Conservation (phyloP, 2,329 filamentous ascomycete species). For the Eurotiales sp. region DNA sequence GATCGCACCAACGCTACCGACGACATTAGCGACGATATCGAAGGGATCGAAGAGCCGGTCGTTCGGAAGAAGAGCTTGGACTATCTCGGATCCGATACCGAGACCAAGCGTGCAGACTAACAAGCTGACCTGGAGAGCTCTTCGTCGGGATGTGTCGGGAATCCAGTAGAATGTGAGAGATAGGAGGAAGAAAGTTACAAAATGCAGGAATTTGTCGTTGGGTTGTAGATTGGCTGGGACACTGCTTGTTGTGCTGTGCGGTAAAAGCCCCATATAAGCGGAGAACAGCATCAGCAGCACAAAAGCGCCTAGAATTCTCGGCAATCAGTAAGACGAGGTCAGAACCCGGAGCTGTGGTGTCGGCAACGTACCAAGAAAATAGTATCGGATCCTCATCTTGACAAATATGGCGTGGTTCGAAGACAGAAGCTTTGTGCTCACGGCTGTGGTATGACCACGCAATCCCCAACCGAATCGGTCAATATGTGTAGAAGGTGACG, state of each 20-base stretch:
- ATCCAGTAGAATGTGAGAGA: constrained; percentile 93
- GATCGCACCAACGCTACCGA: constrained; percentile 70
- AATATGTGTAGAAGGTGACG: not conserved
- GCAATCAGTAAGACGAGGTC: not conserved
- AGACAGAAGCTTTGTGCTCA: too few relatives aligned
- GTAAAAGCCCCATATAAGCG: constrained; percentile 75
- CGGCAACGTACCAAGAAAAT: constrained; percentile 71
- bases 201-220: constrained; percentile 88
- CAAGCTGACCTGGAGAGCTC: constrained; percentile 78
- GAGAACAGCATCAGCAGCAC: constrained; percentile 65
- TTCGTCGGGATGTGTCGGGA: constrained; percentile 81
- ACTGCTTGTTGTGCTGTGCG: constrained; percentile 34
- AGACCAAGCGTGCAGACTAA: constrained; percentile 67
- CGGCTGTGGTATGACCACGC: not conserved
- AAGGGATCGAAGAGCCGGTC: constrained; percentile 70
- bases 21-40: constrained; percentile 82
- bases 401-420: not conserved
- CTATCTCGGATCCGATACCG: constrained; percentile 55
- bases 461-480: not conserved
- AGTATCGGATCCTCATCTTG: constrained; percentile 78
- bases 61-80: constrained; percentile 64
- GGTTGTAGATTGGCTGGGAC: constrained; percentile 52
- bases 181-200: constrained; percentile 83
- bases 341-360: not conserved
- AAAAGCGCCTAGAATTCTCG: constrained; percentile 57